These are phyloP conservation scores for Podaxis sp. DNA, from an alignment of 768 basidiomycete species.

Conservation along the genomic window DNA sequence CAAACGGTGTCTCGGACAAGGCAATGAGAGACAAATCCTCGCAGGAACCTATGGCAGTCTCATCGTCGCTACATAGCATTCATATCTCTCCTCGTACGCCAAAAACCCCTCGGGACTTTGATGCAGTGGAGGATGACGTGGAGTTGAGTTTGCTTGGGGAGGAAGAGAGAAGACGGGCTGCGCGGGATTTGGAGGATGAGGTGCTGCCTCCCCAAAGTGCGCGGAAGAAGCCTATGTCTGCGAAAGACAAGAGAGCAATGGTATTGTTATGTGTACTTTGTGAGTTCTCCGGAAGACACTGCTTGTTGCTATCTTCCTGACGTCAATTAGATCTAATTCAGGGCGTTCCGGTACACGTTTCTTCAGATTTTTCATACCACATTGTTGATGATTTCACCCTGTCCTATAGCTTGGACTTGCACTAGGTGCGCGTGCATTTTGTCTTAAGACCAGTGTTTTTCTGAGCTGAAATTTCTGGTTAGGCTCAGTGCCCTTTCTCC, in stretches of 20 bases:
- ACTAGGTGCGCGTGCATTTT: slow-evolving; percentile 50
- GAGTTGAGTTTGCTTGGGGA: slow-evolving; percentile 62
- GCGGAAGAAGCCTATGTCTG: slow-evolving; percentile 50
- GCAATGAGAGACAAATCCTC: slow-evolving; percentile 41
- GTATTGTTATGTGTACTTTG: slow-evolving; percentile 83
- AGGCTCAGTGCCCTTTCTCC: slow-evolving; percentile 96
- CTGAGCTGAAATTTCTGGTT: slow-evolving; percentile 10
- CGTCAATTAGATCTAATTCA: slow-evolving; percentile 64
- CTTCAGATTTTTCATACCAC: slow-evolving; percentile 12
- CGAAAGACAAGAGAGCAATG: slow-evolving; percentile 83
- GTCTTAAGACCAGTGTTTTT: slow-evolving; percentile 1
- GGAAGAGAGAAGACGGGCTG: slow-evolving; percentile 49
- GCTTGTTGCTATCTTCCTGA: slow-evolving; percentile 14
- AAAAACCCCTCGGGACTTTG: slow-evolving; percentile 34
- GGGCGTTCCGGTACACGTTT: slow-evolving; percentile 77
- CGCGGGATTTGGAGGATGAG: slow-evolving; percentile 40
- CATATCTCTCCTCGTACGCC: slow-evolving; percentile 56
- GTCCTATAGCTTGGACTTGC: slow-evolving; percentile 77
- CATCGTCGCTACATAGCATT: slow-evolving; percentile 59
- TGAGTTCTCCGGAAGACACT: slow-evolving; percentile 37
- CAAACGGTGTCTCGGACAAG: slow-evolving; percentile 18
- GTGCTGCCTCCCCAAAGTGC: slow-evolving; percentile 21
- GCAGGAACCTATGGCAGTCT: slow-evolving; percentile 46
- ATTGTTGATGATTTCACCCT: neutral
- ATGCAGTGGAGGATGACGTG: slow-evolving; percentile 46